Conservation (phyloP, 768 basidiomycete genomes). For the Termitomyces sp. region DNA sequence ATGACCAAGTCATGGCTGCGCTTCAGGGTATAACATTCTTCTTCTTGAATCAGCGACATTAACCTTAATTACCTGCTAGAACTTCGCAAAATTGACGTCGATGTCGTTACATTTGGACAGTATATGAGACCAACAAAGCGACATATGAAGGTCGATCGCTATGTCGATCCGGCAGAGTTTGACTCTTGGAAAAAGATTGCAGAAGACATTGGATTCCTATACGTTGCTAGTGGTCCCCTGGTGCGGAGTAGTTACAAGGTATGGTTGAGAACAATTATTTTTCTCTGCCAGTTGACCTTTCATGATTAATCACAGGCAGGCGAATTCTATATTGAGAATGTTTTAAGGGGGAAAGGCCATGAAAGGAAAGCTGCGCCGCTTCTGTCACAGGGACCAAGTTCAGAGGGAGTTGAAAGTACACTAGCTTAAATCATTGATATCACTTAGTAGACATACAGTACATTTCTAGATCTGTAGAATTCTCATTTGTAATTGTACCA, state of each 20-base stretch:
- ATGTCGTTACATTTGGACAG: slow-evolving; percentile 98
- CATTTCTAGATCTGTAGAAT: not conserved
- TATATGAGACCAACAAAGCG: slow-evolving; percentile 99
- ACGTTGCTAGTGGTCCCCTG: slow-evolving; percentile 94
- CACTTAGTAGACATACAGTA: no score
- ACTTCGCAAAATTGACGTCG: slow-evolving; percentile 82
- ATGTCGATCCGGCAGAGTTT: slow-evolving; percentile 93
- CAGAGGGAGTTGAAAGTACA: not conserved
- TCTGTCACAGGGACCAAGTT: slow-evolving; percentile 3
- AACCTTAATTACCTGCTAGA: slow-evolving; percentile 44
- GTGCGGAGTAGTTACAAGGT: slow-evolving; percentile 98
- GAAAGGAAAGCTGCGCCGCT: slow-evolving; percentile 38
- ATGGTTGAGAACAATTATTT: slow-evolving; percentile 13
- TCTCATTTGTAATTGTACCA: not conserved
- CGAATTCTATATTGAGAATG: slow-evolving; percentile 93
- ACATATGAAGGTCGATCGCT: slow-evolving; percentile 99
- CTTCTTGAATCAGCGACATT: not conserved
- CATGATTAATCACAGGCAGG: slow-evolving; percentile 64
- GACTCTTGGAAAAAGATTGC: slow-evolving; percentile 88
- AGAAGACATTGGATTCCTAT: slow-evolving; percentile 92
- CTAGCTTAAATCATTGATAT: not conserved
- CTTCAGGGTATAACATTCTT: slow-evolving; percentile 53
- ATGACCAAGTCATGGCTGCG: slow-evolving; percentile 78
- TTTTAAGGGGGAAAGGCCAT: slow-evolving; percentile 59
- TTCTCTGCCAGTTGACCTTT: not conserved